Conservation (phyloP, 2,329 filamentous ascomycete genomes). For the Diaporthe citriasiana region DNA sequence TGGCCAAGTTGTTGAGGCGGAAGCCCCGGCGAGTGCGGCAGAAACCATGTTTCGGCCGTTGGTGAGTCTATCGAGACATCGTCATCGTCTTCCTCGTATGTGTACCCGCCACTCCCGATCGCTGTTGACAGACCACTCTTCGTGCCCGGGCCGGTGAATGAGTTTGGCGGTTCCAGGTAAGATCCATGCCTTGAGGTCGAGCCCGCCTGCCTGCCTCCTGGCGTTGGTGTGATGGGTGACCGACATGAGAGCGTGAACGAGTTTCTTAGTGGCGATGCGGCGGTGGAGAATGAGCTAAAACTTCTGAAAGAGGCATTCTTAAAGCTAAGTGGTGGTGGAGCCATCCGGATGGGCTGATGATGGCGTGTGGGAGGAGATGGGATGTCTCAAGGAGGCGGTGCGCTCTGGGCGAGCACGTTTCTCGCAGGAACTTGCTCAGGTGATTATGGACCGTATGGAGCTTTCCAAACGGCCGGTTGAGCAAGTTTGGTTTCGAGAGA, state of each 20-base stretch:
- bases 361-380: constrained; percentile 24
- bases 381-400: constrained; percentile 28
- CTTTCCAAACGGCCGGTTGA: constrained; percentile 17
- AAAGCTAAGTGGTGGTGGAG: constrained; percentile 45
- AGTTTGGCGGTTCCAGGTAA: constrained; percentile 47
- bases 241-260: constrained; percentile 51
- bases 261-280: constrained; percentile 48
- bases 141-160: constrained; percentile 36
- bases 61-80: constrained; percentile 42
- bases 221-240: constrained; percentile 49
- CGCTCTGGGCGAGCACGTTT: constrained; percentile 34
- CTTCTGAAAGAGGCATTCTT: constrained; percentile 40
- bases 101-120: constrained; percentile 41
- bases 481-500: constrained; percentile 2
- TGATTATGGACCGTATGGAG: constrained; percentile 18
- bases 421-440: constrained; percentile 36
- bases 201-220: constrained; percentile 39
- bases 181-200: constrained; percentile 43
- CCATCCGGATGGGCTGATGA: constrained; percentile 40
- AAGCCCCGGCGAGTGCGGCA: constrained; percentile 45
- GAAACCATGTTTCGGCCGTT: constrained; percentile 46
- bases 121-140: constrained; percentile 36
- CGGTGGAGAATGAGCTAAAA: constrained; percentile 48
- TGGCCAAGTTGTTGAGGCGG: background rate
- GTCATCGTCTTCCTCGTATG: constrained; percentile 40